Evolutionary conservation across 306 rosid genomes (phyloP).

Genomic region (Castanea sativa): DNA sequence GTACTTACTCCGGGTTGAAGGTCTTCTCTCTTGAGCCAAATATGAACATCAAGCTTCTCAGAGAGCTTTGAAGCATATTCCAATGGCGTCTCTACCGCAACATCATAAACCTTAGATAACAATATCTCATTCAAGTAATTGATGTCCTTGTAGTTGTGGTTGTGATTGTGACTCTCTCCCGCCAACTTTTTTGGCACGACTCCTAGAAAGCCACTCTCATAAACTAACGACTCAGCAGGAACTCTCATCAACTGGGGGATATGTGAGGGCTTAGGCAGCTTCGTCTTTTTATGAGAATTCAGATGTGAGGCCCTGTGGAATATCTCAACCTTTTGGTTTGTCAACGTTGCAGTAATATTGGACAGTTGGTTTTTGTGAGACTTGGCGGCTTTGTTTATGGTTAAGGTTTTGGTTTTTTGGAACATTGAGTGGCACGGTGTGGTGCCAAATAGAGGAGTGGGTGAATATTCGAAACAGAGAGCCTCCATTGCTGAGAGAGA

Average conservation of each 20-base stretch:
- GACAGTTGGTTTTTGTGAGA: background rate
- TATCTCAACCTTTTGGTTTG: background rate
- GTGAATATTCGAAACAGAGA: background rate
- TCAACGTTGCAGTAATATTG: background rate
- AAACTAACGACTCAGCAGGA: slow-evolving; percentile 36
- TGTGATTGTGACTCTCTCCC: slow-evolving; percentile 4
- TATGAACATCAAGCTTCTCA: slow-evolving; percentile 36
- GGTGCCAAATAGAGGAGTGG: background rate
- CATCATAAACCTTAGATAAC: slow-evolving; percentile 50
- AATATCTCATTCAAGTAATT: slow-evolving; percentile 45
- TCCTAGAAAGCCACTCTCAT: slow-evolving; percentile 50
- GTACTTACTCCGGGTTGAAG: slow-evolving; percentile 46
- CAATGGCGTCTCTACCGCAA: slow-evolving; percentile 46
- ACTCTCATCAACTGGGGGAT: slow-evolving; percentile 12
- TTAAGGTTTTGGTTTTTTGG: background rate
- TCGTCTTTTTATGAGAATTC: background rate
- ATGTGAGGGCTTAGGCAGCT: background rate
- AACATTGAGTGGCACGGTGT: background rate
- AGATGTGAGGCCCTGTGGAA: background rate
- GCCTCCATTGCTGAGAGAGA: background rate
- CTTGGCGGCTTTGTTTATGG: background rate
- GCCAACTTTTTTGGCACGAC: slow-evolving; percentile 33
- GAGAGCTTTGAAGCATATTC: slow-evolving; percentile 46
- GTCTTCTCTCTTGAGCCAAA: slow-evolving; percentile 61
- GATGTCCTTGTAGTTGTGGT: slow-evolving; percentile 21